phyloP scores from a whole-genome alignment of 1,284 basidiomycete species.

The Phenoliferia sp. region DNA sequence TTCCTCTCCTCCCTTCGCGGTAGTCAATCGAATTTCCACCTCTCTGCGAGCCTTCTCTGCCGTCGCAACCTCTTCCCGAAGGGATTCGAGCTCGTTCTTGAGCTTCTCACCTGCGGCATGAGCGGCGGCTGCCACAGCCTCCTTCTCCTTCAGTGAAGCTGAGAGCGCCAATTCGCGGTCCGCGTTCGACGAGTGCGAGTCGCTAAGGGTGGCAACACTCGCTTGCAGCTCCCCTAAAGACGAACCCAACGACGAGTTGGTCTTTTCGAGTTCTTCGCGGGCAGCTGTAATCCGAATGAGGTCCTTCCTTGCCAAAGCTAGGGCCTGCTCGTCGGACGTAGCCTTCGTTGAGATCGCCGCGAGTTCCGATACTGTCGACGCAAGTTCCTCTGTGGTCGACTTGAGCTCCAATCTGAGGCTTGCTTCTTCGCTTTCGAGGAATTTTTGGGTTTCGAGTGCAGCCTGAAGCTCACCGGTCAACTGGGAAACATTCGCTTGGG shows the following conservation, averaged over 20 bases:
- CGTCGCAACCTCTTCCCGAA: slow-evolving; percentile 12
- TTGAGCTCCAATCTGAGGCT: too few relatives aligned
- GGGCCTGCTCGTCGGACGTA: slow-evolving; percentile 12
- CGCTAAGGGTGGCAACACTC: slow-evolving; percentile 6
- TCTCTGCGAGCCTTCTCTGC: slow-evolving; percentile 6
- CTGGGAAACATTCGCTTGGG: not conserved
- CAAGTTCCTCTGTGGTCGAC: not conserved
- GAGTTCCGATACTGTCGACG: slow-evolving; percentile 8
- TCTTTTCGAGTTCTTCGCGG: not conserved
- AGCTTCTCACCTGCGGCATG: not conserved
- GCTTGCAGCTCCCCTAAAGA: slow-evolving; percentile 18
- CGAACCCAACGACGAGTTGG: slow-evolving; percentile 6
- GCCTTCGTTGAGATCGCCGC: not conserved
- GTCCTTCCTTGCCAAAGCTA: slow-evolving; percentile 11
- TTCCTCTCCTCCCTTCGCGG: slow-evolving; percentile 22
- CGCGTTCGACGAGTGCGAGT: slow-evolving; percentile 4
- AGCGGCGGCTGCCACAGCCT: slow-evolving; percentile 7
- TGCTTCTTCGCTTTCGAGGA: too few relatives aligned
- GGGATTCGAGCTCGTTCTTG: slow-evolving; percentile 8
- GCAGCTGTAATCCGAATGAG: slow-evolving; percentile 9
- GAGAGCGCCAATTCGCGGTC: slow-evolving; percentile 18
- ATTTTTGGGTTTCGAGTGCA: not conserved
- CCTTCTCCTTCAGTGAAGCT: slow-evolving; percentile 12
- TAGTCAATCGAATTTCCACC: slow-evolving; percentile 20
- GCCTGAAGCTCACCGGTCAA: not conserved